Percentiles rank a stretch among this genome's conserved stretches.
Evolutionary conservation across 2,329 filamentous ascomycete species (phyloP).

Genomic region (Colletotrichum scovillei): DNA sequence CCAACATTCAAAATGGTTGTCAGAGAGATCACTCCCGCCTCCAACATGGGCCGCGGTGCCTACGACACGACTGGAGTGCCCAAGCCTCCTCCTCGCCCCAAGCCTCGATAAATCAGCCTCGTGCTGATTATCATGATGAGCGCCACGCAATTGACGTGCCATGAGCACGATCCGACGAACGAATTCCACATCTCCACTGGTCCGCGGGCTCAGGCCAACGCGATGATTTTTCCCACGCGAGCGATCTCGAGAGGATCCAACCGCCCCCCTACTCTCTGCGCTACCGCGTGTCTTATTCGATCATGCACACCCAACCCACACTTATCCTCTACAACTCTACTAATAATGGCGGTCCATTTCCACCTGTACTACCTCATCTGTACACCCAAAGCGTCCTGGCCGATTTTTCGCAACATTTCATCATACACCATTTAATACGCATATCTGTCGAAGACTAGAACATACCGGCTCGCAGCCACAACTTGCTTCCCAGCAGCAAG

Average conservation of each 20-base stretch:
- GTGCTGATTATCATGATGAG: neutral
- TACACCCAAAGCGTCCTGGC: constrained; percentile 26
- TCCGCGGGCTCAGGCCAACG: constrained; percentile 32
- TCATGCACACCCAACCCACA: constrained; percentile 15
- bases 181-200: neutral
- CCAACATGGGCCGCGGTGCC: constrained; percentile 63
- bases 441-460: constrained; percentile 48
- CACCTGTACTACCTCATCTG: constrained; percentile 30
- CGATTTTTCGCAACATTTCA: constrained; percentile 33
- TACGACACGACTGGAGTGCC: constrained; percentile 63
- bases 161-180: constrained; percentile 21
- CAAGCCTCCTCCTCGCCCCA: constrained; percentile 58
- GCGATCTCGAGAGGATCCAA: constrained; percentile 34
- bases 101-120: constrained; percentile 47
- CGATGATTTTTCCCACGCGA: constrained; percentile 34
- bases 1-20: constrained; percentile 48
- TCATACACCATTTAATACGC: constrained; percentile 48
- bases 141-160: constrained; percentile 11
- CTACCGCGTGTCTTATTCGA: constrained; percentile 25
- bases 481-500: constrained; percentile 52
- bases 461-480: constrained; percentile 50
- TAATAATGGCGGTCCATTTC: constrained; percentile 30
- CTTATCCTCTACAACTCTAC: constrained; percentile 26
- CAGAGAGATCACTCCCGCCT: constrained; percentile 43
- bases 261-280: constrained; percentile 8